These are phyloP conservation scores for Ramaria sp. DNA, from an alignment of 768 basidiomycete species.

Conservation along the genomic window DNA sequence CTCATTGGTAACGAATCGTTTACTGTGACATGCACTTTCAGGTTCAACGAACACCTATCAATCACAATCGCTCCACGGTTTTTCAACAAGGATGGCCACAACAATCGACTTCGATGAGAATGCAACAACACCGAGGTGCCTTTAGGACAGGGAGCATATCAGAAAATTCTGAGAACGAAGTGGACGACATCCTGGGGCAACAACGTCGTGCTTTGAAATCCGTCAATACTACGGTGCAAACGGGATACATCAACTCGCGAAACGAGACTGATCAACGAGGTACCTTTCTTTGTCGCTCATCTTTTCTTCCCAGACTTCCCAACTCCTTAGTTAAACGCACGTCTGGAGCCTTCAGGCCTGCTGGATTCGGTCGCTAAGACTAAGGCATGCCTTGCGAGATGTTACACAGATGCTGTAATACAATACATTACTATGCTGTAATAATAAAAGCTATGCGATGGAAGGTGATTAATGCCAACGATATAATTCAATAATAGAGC, in stretches of 20 bases:
- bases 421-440: conserved; percentile 3
- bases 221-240: background rate
- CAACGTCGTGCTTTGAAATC: background rate
- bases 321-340: conserved; percentile 25
- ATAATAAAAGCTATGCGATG: conserved; percentile 1
- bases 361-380: conserved; percentile 18
- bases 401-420: conserved; percentile 7
- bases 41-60: conserved; percentile 18
- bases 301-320: conserved; percentile 29
- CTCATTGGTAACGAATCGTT: background rate
- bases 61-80: conserved; percentile 5
- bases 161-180: conserved; percentile 1
- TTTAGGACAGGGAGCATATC: conserved; percentile 1
- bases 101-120: conserved; percentile 1
- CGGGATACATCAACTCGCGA: background rate
- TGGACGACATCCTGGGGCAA: background rate
- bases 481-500: conserved; percentile 10
- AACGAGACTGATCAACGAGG: background rate
- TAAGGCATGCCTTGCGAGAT: background rate
- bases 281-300: conserved; percentile 8
- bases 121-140: background rate
- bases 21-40: background rate
- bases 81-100: background rate
- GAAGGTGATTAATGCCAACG: conserved; percentile 10
- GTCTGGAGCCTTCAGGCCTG: conserved; percentile 36